Conservation (phyloP, 257 asterid genomes). For the Solanum bukasovii region DNA sequence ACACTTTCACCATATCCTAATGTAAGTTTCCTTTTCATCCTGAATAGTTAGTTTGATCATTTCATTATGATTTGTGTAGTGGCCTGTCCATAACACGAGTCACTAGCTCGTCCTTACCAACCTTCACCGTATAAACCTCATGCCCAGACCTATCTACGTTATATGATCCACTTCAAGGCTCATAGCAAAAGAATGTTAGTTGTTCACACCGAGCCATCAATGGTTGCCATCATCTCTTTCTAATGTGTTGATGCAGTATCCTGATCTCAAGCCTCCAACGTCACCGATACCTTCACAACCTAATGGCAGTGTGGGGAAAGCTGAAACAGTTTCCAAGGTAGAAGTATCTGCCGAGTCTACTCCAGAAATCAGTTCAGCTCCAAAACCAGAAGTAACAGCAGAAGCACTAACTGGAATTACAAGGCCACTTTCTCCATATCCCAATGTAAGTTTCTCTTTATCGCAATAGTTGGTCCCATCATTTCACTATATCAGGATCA, state of each 20-base stretch:
- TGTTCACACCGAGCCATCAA: background rate
- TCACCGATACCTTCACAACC: constrained; percentile 89
- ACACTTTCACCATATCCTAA: constrained; percentile 77
- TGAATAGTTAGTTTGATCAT: background rate
- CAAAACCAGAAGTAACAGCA: constrained; percentile 38
- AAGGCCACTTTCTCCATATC: constrained; percentile 83
- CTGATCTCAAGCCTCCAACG: constrained; percentile 88
- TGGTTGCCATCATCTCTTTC: background rate
- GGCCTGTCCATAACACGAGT: background rate
- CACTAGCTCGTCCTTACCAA: background rate
- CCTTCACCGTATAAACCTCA: background rate
- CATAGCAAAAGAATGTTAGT: background rate
- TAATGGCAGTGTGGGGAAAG: constrained; percentile 7
- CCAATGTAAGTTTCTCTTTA: constrained; percentile 45
- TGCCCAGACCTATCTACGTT: background rate
- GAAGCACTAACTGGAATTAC: constrained; percentile 33
- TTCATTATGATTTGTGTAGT: background rate
- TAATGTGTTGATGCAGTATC: constrained; percentile 47
- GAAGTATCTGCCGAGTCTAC: constrained; percentile 34
- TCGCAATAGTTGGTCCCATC: background rate
- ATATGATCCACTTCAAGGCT: background rate
- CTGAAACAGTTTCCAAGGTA: constrained; percentile 29
- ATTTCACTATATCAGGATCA: background rate
- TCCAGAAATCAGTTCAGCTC: constrained; percentile 47
- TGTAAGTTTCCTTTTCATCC: constrained; percentile 25